Evolutionary conservation across 306 rosid species (phyloP), one percentile per base, ranked within the genome.

Genomic region (Oxytropis ochrocephala): DNA sequence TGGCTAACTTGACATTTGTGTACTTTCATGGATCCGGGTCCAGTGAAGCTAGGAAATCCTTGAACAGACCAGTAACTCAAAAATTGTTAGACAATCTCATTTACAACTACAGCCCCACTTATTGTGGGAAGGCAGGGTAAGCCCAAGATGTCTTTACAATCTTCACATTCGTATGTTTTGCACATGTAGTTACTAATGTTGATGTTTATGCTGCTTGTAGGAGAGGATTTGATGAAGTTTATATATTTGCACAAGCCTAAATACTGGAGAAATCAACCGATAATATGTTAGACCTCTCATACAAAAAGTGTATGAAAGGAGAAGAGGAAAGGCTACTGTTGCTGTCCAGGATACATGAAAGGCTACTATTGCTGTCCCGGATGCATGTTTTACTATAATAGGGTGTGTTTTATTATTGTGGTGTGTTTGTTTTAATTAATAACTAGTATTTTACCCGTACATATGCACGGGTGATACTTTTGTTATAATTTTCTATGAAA

Each of bases 1-100:
- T 17, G 46, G n/a, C 11, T 54, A 53, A 62, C 8, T 63, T 6
- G 24, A 32, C 70, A 52, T 17, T 80, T 69, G 35, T 47, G 19
- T 0, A 12, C 41, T 16, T 68, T 47, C 18, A 6, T 13, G 17
- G 9, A 19, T 74, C 44, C 38, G 62, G 64, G 11, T 46, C 56
- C 84, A 93, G 98, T 53, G 97, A 90, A 78, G 96, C 97, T 16
- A 90, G 98, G 80, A 93, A 88, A 84, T 90, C 96, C 47, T 39
- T 42, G 11, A 86, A 75, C 74, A 86, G 90, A 71, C 97, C 96
- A 7, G 58, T 67, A 61, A 70, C 82, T 30, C 85, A 65, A 73
- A 81, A 82, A 46, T 75, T 93, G 30, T 85, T 76, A 0, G 91
- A 86, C 81, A 88, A 78, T 79, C 91, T 88, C 74, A 86, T 93